Percentiles rank a stretch among this genome's conserved stretches.
These are phyloP conservation scores for Aspergillus ostianus DNA, from an alignment of 495 filamentous ascomycete genomes.

Conservation along the genomic window DNA sequence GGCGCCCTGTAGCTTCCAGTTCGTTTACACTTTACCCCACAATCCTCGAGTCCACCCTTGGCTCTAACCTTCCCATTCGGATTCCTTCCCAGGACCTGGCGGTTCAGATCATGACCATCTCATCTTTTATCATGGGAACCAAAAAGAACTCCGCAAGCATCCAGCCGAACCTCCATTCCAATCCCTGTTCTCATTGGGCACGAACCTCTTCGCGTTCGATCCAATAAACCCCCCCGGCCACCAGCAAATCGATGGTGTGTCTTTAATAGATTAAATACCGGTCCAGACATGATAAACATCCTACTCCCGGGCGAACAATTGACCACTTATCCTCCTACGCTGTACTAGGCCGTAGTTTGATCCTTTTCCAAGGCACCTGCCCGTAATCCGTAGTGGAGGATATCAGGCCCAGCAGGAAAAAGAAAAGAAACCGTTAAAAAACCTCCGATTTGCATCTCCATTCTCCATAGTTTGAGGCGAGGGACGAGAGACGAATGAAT, in stretches of 20 bases:
- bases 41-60: neutral
- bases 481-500: constrained; percentile 2
- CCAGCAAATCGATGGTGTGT: constrained; percentile 4
- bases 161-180: constrained; percentile 13
- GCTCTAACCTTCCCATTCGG: neutral
- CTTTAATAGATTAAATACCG: neutral
- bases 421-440: constrained; percentile 9
- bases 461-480: neutral
- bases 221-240: constrained; percentile 8
- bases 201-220: constrained; percentile 11
- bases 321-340: no score
- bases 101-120: neutral
- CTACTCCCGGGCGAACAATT: no score
- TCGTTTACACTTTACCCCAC: neutral
- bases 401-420: neutral
- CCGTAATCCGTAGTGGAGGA: no score
- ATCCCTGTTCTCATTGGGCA: constrained; percentile 19
- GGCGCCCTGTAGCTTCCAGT: neutral
- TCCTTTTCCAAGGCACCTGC: constrained; percentile 4
- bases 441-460: constrained; percentile 16
- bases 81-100: neutral
- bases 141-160: neutral
- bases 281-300: constrained; percentile 5
- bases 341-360: constrained; percentile 15
- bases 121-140: neutral